These are phyloP conservation scores for Colletotrichum sp. DNA, from an alignment of 2,329 filamentous ascomycete species.

Conservation along the genomic window DNA sequence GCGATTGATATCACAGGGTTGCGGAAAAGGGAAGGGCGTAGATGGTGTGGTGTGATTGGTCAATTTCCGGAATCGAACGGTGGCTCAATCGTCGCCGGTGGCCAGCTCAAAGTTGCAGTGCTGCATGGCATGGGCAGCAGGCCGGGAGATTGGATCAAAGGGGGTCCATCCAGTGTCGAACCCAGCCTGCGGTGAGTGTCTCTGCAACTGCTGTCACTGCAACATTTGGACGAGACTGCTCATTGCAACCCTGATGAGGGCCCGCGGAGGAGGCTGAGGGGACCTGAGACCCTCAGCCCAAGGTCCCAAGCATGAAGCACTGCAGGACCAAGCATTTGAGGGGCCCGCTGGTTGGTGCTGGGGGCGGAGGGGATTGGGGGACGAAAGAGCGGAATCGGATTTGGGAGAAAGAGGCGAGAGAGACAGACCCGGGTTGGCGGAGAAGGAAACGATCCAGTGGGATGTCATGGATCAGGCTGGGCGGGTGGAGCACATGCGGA, in stretches of 20 bases:
- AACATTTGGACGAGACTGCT: neutral
- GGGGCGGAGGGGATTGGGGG: slow-evolving; percentile 1
- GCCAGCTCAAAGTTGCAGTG: neutral
- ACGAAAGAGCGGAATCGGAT: neutral
- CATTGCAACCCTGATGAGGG: neutral
- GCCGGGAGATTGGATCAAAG: neutral
- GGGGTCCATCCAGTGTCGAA: neutral
- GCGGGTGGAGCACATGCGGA: neutral
- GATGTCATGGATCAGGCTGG: neutral
- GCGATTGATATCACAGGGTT: neutral
- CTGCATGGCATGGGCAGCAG: neutral
- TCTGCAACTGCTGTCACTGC: neutral
- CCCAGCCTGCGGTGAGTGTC: neutral
- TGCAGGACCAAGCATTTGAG: neutral
- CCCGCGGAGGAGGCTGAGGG: slow-evolving; percentile 4
- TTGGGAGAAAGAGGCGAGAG: neutral
- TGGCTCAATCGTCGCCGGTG: neutral
- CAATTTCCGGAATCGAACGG: neutral
- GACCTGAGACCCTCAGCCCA: neutral
- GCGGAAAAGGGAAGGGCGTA: neutral
- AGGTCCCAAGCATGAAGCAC: neutral
- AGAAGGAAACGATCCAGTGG: slow-evolving; percentile 8
- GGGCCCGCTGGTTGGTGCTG: neutral
- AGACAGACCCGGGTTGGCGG: neutral
- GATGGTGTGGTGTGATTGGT: slow-evolving; percentile 6